Base-by-base conservation (phyloP, 2,329 filamentous ascomycete genomes). In the Verticillium isaacii region DNA sequence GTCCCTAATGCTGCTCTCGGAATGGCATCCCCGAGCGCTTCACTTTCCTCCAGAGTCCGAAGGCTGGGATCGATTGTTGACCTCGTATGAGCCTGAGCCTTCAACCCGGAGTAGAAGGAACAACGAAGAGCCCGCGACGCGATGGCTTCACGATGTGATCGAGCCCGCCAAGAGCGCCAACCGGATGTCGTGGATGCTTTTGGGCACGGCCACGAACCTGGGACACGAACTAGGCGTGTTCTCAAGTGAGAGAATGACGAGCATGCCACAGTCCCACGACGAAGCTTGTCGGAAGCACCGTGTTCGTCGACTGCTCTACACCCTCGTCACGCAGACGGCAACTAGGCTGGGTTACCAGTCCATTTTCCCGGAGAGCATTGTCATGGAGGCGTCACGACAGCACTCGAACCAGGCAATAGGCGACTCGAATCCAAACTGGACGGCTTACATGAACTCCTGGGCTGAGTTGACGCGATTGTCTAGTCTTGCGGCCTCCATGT, bases 181-280 rank as follows among this genome's bases (percentile, higher is more conserved):
- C 6, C 61, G 68, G 29, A 70, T 70, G 68, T 70, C 68, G 1
- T 70, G 67, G 68, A 70, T 70, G 68, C 63, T 70, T 1, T 23
- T 70, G 0, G 68, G 68, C 1, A 61, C 66, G 55, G 68, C 68
- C 0, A 66, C 61, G 4, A 67, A 64, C 11, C 58, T 68, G 1
- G 66, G 56, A 1, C 65, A 69, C 14, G 68, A 69, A 39, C 64
- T 69, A 2, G 68, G 64, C 0, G 57, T 69, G 3, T 58, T 68
- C 23, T 63, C 63, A 2, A 57, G 34, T 25, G 61, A 60, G 9
- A 29, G 56, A 7, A 39, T 32, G n/a, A 25, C 5, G 39, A 25
- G 19, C 15, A 39, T 29, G 9, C 12, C 7, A 12, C 19, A 39
- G 45, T 17, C 55, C 41, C 56, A 12, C 32, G 37, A 59, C 5